Conservation (phyloP, 2,329 filamentous ascomycete species). For the Sclerotinia nivalis region DNA sequence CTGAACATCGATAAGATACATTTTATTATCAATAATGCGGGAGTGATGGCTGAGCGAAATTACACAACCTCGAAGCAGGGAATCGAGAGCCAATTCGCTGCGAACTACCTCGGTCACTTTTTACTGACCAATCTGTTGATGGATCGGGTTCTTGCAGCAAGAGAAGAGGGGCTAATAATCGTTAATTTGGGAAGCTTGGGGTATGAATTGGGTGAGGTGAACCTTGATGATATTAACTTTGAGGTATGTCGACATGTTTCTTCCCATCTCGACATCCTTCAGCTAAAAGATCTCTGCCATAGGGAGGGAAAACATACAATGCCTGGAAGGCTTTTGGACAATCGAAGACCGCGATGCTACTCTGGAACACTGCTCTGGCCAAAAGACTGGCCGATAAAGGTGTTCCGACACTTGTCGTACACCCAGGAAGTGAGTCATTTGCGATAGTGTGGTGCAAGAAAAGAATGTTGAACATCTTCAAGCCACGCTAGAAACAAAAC, state of each 20-base stretch:
- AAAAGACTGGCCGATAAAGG: not conserved
- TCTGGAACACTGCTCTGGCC: not conserved
- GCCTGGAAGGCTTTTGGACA: slow-evolving; percentile 6
- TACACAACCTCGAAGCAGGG: slow-evolving; percentile 43
- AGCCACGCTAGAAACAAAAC: slow-evolving; percentile 1
- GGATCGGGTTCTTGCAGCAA: slow-evolving; percentile 29
- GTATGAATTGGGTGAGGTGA: slow-evolving; percentile 42
- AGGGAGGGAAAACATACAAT: not conserved
- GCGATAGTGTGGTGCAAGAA: not conserved
- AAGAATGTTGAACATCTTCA: not conserved
- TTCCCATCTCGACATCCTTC: not conserved
- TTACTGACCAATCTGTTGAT: slow-evolving; percentile 39
- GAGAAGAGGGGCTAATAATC: slow-evolving; percentile 35
- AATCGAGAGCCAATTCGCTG: slow-evolving; percentile 40
- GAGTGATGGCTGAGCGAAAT: slow-evolving; percentile 44
- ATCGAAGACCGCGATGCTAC: not conserved
- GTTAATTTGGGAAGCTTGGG: slow-evolving; percentile 46
- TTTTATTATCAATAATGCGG: slow-evolving; percentile 48
- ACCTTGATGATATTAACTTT: slow-evolving; percentile 45
- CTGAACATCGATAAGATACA: slow-evolving; percentile 43
- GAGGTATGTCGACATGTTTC: not conserved
- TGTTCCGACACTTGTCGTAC: not conserved
- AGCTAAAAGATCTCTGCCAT: not conserved
- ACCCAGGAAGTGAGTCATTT: not conserved
- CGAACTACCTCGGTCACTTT: slow-evolving; percentile 40